Base-by-base conservation (phyloP, 139 green algal species). In the Chlamydomonas eustigma region DNA sequence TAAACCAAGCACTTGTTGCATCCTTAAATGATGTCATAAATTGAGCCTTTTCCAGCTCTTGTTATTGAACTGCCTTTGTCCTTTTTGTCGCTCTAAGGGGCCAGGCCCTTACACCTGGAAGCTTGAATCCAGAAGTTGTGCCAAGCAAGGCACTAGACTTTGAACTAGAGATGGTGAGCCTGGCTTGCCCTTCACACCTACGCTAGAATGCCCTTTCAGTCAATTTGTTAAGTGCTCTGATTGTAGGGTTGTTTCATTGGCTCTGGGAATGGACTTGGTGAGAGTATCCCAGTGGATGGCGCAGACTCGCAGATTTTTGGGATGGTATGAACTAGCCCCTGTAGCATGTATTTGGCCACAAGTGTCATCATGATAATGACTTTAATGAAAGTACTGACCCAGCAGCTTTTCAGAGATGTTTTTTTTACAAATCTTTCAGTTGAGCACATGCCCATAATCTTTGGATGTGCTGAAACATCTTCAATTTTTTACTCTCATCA, bases 271-370 rank as follows among this genome's bases (percentile, higher is more conserved):
- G 38, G 80, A 25, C 81, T 94, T n/a, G 95, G 95, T 22, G 64
- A 67, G 25, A 66, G 82, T 30, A 81, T 97, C 8, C 18, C 50
- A 1, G 65, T 89, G 0, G 83, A 85, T 12, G n/a, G 83, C 2
- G 95, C 95, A 0, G 44, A 34, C 1, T 39, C 89, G 35, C 85
- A 92, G 73, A 91, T 98, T n/a, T 98, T 98, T 84, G 95, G 95
- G 1, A 78, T 95, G 50, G 86, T 75, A 34, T 34, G 65, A 6
- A 58, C 44, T 28, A 58, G 44, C 22, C 12, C 44, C 22, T 58
- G 44, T 12, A 22, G 44, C 44, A 28, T 12, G 44, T 58, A 22
- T 12, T 12, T 58, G 44, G 44, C 12, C 12, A 58, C 44, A 22
- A 58, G 12, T 58, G 12, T 12, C 22, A 22, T 12, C 22, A 22